phyloP scores from a whole-genome alignment of 2,329 filamentous ascomycete species.

The Lachnellula arida region DNA sequence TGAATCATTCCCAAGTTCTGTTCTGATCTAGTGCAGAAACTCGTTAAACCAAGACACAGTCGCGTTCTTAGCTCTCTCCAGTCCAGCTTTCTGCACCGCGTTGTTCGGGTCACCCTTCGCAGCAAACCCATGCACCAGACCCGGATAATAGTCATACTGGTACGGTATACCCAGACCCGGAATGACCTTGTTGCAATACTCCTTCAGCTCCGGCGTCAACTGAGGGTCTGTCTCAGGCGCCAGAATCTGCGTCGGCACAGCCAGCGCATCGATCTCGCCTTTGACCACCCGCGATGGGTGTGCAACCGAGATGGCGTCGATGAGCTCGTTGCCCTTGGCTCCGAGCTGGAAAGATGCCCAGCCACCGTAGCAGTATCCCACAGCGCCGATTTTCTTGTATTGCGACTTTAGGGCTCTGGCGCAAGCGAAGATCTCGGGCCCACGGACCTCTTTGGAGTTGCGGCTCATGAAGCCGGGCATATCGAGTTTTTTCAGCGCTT shows the following conservation, averaged over 20 bases:
- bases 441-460: slow-evolving; percentile 4
- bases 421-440: slow-evolving; percentile 8
- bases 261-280: slow-evolving; percentile 22
- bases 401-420: neutral
- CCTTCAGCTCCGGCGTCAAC: slow-evolving; percentile 10
- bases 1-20: neutral
- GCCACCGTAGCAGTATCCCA: slow-evolving; percentile 11
- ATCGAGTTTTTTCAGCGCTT: slow-evolving; percentile 1
- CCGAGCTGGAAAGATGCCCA: slow-evolving; percentile 8
- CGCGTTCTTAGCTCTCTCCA: slow-evolving; percentile 4
- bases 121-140: slow-evolving; percentile 6
- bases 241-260: slow-evolving; percentile 9
- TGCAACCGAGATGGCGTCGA: slow-evolving; percentile 5
- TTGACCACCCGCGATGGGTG: slow-evolving; percentile 1
- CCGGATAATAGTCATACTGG: slow-evolving; percentile 6
- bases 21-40: neutral
- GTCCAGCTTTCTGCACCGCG: neutral
- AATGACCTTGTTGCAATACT: slow-evolving; percentile 4
- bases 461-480: neutral
- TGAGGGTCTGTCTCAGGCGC: slow-evolving; percentile 6
- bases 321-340: slow-evolving; percentile 1
- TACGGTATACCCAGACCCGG: slow-evolving; percentile 4
- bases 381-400: slow-evolving; percentile 6
- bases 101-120: neutral
- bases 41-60: slow-evolving; percentile 1